phyloP scores from a whole-genome alignment of 2,329 filamentous ascomycete species.

The Curvularia eragrostidis region DNA sequence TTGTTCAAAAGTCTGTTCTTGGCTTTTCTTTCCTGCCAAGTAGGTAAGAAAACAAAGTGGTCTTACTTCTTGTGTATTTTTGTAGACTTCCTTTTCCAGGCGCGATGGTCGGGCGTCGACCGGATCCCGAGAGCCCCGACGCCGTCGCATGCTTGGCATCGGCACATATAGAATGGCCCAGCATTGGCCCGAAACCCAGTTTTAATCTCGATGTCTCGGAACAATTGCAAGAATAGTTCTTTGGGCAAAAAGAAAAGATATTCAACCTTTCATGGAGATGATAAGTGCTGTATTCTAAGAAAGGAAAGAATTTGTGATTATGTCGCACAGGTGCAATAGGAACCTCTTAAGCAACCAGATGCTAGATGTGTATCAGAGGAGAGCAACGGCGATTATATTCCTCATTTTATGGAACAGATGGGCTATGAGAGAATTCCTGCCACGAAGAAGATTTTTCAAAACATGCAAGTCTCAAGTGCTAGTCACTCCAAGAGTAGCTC shows the following conservation, averaged over 20 bases:
- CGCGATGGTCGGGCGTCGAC: background rate
- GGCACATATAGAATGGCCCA: background rate
- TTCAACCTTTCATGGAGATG: background rate
- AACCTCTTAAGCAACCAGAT: no score
- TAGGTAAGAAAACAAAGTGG: background rate
- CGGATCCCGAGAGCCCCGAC: background rate
- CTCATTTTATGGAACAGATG: no score
- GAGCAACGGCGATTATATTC: background rate
- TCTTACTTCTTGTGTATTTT: background rate
- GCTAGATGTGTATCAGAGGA: background rate
- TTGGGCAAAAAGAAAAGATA: background rate
- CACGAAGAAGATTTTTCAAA: no score
- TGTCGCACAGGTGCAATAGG: background rate
- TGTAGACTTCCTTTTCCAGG: background rate
- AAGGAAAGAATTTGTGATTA: background rate
- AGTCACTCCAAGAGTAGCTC: background rate
- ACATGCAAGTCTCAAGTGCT: no score
- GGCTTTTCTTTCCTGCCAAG: background rate
- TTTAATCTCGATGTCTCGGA: background rate
- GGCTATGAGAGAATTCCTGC: no score
- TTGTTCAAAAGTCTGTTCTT: background rate
- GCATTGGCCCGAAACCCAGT: background rate
- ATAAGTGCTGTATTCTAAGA: background rate
- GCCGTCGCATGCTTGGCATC: conserved; percentile 1
- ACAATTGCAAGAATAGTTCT: background rate